phyloP scores from a whole-genome alignment of 768 basidiomycete species.

The Sarcomyxa edulis region DNA sequence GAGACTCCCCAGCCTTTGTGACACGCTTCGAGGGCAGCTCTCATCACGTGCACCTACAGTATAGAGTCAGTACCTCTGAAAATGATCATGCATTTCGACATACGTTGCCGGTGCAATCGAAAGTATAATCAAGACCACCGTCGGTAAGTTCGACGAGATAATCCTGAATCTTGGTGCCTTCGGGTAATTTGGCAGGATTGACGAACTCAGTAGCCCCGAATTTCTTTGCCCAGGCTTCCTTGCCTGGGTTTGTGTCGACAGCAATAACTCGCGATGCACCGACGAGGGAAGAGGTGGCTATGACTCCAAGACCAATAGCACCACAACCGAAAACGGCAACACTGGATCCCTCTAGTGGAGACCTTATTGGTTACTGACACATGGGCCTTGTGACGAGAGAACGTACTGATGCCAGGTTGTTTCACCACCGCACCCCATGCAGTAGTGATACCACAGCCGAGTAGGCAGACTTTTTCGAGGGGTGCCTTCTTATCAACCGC shows the following conservation, averaged over 20 bases:
- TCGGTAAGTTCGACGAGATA: constrained; percentile 89
- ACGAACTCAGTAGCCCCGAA: constrained; percentile 96
- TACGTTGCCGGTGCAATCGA: constrained; percentile 91
- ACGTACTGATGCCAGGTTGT: constrained; percentile 78
- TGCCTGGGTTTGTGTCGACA: constrained; percentile 81
- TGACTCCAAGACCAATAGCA: constrained; percentile 91
- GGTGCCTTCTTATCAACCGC: constrained; percentile 82
- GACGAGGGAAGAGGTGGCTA: constrained; percentile 73
- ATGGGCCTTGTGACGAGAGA: neutral
- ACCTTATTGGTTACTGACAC: constrained; percentile 1
- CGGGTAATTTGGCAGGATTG: constrained; percentile 68
- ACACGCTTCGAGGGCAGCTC: constrained; percentile 94
- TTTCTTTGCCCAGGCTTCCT: constrained; percentile 84
- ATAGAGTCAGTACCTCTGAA: constrained; percentile 16
- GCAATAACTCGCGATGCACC: constrained; percentile 89
- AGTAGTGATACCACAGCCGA: constrained; percentile 97
- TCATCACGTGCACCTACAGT: constrained; percentile 81
- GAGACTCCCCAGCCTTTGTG: constrained; percentile 99
- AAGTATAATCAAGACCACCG: constrained; percentile 95
- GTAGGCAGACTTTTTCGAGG: constrained; percentile 92
- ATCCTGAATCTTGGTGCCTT: constrained; percentile 85
- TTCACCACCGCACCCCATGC: constrained; percentile 96
- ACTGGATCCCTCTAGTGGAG: constrained; percentile 68
- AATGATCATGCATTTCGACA: constrained; percentile 22
- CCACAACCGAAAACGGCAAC: constrained; percentile 97